Conservation (phyloP, 2,329 filamentous ascomycete species). For the Neoascochyta sp. region DNA sequence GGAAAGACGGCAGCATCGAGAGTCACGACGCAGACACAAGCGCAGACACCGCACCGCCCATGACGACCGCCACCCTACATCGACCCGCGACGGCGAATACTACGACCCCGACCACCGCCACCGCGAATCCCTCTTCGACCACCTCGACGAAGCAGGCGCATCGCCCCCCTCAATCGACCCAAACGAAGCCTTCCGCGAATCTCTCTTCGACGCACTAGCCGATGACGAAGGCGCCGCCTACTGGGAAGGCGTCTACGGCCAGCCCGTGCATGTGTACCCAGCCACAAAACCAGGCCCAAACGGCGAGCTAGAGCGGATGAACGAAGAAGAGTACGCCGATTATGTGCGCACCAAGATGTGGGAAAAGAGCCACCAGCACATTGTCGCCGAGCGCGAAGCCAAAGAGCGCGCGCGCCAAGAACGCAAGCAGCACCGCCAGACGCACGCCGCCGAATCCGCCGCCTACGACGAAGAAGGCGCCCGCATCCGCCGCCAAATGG, state of each 20-base stretch:
- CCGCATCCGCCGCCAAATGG: slow-evolving; percentile 60
- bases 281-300: slow-evolving; percentile 51
- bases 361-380: slow-evolving; percentile 84
- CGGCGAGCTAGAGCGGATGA: slow-evolving; percentile 74
- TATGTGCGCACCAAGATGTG: slow-evolving; percentile 90
- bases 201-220: slow-evolving; percentile 92
- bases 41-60: slow-evolving; percentile 13
- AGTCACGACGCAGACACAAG: slow-evolving; percentile 18
- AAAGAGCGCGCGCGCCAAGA: slow-evolving; percentile 47
- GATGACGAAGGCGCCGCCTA: slow-evolving; percentile 94
- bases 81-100: slow-evolving; percentile 29
- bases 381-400: slow-evolving; percentile 72
- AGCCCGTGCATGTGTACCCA: slow-evolving; percentile 81
- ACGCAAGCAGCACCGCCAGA: slow-evolving; percentile 39
- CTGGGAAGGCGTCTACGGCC: slow-evolving; percentile 95
- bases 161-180: too few species aligned
- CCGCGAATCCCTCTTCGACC: slow-evolving; percentile 34
- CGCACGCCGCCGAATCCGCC: slow-evolving; percentile 42
- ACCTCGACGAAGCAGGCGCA: slow-evolving; percentile 22
- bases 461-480: slow-evolving; percentile 43
- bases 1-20: slow-evolving; percentile 5
- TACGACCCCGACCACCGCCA: slow-evolving; percentile 27
- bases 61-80: slow-evolving; percentile 21
- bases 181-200: slow-evolving; percentile 80
- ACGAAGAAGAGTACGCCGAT: slow-evolving; percentile 84